These are phyloP conservation scores for Colletotrichum falcatum DNA, from an alignment of 2,329 filamentous ascomycete species.

Conservation along the genomic window DNA sequence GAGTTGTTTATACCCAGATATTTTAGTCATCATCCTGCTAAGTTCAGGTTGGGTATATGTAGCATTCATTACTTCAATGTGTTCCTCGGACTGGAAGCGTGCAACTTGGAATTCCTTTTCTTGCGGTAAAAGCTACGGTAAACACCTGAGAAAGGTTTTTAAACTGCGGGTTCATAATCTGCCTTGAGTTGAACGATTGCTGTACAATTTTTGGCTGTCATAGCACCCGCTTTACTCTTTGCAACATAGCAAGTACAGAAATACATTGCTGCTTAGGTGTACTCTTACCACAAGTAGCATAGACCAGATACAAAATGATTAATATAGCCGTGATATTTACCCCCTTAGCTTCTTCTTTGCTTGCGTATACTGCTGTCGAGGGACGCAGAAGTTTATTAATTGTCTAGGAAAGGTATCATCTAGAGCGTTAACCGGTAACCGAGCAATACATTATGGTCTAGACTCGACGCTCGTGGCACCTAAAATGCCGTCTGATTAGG, in stretches of 20 bases:
- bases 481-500: neutral
- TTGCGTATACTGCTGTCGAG: neutral
- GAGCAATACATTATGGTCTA: neutral
- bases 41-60: neutral
- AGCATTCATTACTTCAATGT: neutral
- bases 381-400: neutral
- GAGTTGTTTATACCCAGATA: neutral
- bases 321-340: too few relatives aligned
- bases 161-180: neutral
- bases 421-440: neutral
- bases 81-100: neutral
- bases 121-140: neutral
- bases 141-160: neutral
- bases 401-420: neutral
- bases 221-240: neutral
- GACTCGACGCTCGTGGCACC: rapidly evolving
- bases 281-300: neutral
- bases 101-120: neutral
- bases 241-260: neutral
- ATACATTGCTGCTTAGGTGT: neutral
- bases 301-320: neutral
- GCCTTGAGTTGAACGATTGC: neutral
- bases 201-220: neutral
- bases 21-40: neutral
- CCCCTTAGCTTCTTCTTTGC: neutral